phyloP scores from a whole-genome alignment of 2,329 filamentous ascomycete genomes.

The Fusarium setosum region DNA sequence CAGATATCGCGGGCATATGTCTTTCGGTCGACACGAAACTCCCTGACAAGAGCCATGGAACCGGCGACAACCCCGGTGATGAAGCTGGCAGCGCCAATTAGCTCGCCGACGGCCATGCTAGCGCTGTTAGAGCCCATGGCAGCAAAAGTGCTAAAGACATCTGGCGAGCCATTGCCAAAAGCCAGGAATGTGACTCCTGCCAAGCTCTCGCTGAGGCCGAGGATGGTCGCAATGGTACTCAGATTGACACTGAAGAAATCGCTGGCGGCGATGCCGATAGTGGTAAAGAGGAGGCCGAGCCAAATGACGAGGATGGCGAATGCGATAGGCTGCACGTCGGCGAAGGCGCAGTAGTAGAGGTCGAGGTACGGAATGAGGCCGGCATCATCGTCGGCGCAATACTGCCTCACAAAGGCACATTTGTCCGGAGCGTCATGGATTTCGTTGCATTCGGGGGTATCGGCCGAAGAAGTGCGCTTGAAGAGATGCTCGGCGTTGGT shows the following conservation, averaged over 20 bases:
- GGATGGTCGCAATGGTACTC: conserved; percentile 87
- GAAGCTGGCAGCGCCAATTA: conserved; percentile 94
- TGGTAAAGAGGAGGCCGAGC: conserved; percentile 92
- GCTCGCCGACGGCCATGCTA: conserved; percentile 94
- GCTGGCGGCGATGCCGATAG: conserved; percentile 96
- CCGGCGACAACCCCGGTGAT: conserved; percentile 97
- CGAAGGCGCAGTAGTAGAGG: conserved; percentile 88
- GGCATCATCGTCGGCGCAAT: conserved; percentile 90
- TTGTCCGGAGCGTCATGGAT: conserved; percentile 84
- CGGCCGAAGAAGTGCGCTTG: conserved; percentile 40
- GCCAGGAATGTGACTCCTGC: conserved; percentile 96
- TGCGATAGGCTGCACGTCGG: conserved; percentile 76
- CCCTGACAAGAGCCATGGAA: conserved; percentile 95
- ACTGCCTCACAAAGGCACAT: conserved; percentile 84
- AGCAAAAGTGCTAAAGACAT: conserved; percentile 98
- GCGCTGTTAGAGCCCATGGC: conserved; percentile 97
- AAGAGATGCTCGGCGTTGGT: conserved; percentile 31
- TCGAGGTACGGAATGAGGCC: conserved; percentile 89
- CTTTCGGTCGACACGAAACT: conserved; percentile 89
- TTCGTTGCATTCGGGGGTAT: conserved; percentile 73
- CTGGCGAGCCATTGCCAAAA: conserved; percentile 96
- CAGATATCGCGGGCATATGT: conserved; percentile 92
- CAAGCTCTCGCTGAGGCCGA: conserved; percentile 95
- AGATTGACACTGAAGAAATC: conserved; percentile 99
- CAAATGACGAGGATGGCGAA: conserved; percentile 83